Conservation (phyloP, 257 asterid genomes). For the Ligustrum vulgare region DNA sequence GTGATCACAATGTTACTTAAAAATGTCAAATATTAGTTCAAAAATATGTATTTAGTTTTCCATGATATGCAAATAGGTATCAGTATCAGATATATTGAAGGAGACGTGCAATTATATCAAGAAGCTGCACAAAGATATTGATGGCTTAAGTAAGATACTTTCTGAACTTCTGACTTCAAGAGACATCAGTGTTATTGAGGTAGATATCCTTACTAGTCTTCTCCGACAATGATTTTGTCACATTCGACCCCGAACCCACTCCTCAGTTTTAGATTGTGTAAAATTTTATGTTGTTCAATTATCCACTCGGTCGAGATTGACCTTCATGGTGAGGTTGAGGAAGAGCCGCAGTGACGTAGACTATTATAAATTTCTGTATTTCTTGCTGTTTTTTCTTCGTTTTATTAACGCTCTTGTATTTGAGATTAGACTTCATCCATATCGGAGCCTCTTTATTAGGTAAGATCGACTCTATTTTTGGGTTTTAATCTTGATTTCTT, state of each 20-base stretch:
- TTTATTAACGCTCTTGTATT: not conserved
- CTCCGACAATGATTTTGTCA: slow-evolving; percentile 28
- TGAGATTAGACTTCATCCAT: not conserved
- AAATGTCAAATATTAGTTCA: not conserved
- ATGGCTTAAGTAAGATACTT: slow-evolving; percentile 54
- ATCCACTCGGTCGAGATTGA: not conserved
- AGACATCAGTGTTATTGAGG: slow-evolving; percentile 38
- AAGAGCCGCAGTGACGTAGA: not conserved
- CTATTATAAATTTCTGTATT: not conserved
- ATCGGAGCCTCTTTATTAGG: not conserved
- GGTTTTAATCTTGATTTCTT: not conserved
- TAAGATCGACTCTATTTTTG: not conserved
- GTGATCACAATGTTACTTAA: too few species aligned
- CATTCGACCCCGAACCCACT: too few species aligned
- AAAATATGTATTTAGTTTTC: not conserved
- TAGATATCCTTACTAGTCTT: slow-evolving; percentile 40
- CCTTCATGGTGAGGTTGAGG: not conserved
- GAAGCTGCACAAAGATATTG: slow-evolving; percentile 65
- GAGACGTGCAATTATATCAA: slow-evolving; percentile 57
- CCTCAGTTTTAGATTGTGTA: not conserved
- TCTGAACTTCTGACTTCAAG: slow-evolving; percentile 51
- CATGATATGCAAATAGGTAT: slow-evolving; percentile 29
- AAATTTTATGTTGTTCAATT: not conserved
- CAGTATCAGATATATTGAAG: slow-evolving; percentile 45
- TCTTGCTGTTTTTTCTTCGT: not conserved